phyloP scores from a whole-genome alignment of 495 filamentous ascomycete genomes.

The Aspergillus affinis region DNA sequence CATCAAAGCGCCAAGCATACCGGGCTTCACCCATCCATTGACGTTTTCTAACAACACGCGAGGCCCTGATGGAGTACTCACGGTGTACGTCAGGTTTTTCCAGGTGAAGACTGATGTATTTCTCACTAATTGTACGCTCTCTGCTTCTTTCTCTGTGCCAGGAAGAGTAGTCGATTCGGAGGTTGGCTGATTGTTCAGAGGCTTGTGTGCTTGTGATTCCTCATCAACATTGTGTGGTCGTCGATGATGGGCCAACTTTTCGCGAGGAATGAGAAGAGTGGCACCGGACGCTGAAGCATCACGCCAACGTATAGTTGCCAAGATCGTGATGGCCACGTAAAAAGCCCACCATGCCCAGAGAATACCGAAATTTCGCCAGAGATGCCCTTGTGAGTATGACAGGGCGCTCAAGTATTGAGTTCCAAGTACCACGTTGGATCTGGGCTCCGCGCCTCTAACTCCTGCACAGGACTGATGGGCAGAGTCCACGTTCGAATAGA shows the following conservation, averaged over 20 bases:
- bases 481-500: constrained; percentile 18
- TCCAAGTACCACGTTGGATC: not conserved
- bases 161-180: not conserved
- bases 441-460: not conserved
- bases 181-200: not conserved
- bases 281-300: not conserved
- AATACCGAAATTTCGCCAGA: constrained; percentile 50
- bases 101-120: not conserved
- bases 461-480: not conserved
- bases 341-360: constrained; percentile 46
- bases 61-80: not conserved
- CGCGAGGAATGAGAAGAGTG: not conserved
- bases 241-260: not conserved
- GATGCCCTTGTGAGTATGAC: constrained; percentile 15
- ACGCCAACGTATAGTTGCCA: constrained; percentile 27
- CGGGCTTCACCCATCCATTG: constrained; percentile 88
- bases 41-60: constrained; percentile 66
- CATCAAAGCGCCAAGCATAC: constrained; percentile 71
- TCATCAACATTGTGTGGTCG: not conserved
- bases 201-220: not conserved
- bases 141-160: not conserved
- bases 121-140: not conserved
- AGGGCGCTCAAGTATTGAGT: constrained; percentile 23
- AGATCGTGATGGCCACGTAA: constrained; percentile 36
- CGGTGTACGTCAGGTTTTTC: not conserved